Base-by-base conservation (phyloP, 169 alveolate genomes). In the Cryptosporidium felis region DNA sequence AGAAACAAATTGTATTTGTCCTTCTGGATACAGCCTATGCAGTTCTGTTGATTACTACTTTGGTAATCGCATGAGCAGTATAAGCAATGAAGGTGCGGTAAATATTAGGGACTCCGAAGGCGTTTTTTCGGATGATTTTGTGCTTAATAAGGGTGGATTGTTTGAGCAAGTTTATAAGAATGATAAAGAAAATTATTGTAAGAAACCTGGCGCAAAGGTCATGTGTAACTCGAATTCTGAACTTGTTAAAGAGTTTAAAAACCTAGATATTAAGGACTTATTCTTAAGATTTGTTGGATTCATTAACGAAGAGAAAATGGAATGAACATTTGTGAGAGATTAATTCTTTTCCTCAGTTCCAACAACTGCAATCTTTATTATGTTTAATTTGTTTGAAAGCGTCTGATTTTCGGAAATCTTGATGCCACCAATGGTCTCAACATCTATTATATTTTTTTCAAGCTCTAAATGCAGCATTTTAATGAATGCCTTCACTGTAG, bases 361-460 rank as follows among this genome's bases (percentile, higher is more conserved):
- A 47, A 26, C 80, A 3, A 90, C 80, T 0, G 40, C 80, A 16
- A 88, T 61, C 32, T 88, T 88, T 23, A 92, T 12, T 38, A 92
- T 60, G 85, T 89, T 92, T 62, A 62, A 56, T n/a, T 88, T 89
- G 5, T 51, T 79, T 0, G 94, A 82, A 26, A 92, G 60, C 49
- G 63, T 67, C 60, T 92, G 92, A 46, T 90, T 66, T 60, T 89
- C 94, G 3, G 90, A 58, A 44, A 92, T 14, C 28, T 91, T 88
- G 59, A 92, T 61, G 42, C 94, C 94, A n/a, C 91, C 92, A 1
- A 80, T 79, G 45, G 92, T 88, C 56, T 90, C 92, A 12, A 90
- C 92, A 41, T 82, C 81, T 60, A 79, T 21, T 32, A 90, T 49
- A 45, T 89, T 79, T 32, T 89, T 58, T 28, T 82, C 91, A 21